Evolutionary conservation across 1,284 basidiomycete species (phyloP).

Genomic region (Fomes fomentarius): DNA sequence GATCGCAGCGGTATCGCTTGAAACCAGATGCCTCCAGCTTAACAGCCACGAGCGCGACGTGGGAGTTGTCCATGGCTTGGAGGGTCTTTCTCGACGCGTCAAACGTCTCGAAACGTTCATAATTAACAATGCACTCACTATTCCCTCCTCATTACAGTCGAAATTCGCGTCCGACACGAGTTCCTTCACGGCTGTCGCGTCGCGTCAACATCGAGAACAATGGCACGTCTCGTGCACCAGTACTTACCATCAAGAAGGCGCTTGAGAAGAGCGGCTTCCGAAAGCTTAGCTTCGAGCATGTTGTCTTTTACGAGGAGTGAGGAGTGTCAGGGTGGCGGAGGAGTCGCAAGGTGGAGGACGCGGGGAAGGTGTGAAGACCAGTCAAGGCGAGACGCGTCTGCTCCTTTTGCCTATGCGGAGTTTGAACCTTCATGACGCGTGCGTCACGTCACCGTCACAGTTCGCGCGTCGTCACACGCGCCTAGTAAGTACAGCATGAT

Average conservation of each 20-base stretch:
- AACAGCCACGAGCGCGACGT: conserved; percentile 94
- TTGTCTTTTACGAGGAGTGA: conserved; percentile 18
- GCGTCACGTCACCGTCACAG: conserved; percentile 2
- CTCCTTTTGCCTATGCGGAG: conserved; percentile 3
- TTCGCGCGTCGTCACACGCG: conserved; percentile 4
- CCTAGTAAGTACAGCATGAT: neutral
- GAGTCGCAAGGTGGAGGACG: neutral
- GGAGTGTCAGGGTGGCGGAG: neutral
- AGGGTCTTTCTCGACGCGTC: conserved; percentile 55
- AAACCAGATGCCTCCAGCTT: conserved; percentile 80
- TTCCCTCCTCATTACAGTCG: conserved; percentile 95
- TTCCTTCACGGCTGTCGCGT: conserved; percentile 86
- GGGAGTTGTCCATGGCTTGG: conserved; percentile 99
- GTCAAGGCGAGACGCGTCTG: neutral
- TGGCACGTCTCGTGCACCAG: neutral
- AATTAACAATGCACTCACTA: conserved; percentile 62
- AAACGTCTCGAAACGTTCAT: neutral
- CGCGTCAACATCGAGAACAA: conserved; percentile 6
- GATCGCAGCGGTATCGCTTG: conserved; percentile 92
- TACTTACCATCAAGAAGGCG: conserved; percentile 83
- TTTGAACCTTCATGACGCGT: conserved; percentile 5
- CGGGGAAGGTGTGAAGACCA: neutral
- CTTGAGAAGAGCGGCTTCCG: conserved; percentile 84
- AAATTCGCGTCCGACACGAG: conserved; percentile 98
- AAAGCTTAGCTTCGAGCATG: conserved; percentile 92